phyloP scores from a whole-genome alignment of 106 monocot species.

The Dioscorea dumetorum region DNA sequence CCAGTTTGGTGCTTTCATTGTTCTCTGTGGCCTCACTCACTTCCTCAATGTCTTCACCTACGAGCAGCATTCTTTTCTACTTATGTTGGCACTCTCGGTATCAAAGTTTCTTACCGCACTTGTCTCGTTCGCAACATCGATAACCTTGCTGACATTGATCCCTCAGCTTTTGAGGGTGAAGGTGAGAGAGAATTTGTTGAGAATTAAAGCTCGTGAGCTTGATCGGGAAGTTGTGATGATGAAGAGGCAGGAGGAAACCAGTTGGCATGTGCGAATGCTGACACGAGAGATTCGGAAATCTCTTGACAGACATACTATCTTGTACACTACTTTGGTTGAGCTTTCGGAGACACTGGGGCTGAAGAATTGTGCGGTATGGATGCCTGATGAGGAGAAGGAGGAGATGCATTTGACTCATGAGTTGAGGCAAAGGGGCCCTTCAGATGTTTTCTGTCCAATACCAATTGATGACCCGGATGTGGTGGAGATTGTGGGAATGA shows the following conservation, averaged over 20 bases:
- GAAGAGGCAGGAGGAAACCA: slow-evolving; percentile 24
- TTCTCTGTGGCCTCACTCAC: slow-evolving; percentile 45
- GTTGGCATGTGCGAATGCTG: slow-evolving; percentile 30
- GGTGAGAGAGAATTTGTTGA: slow-evolving; percentile 20
- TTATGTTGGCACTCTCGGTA: slow-evolving; percentile 30
- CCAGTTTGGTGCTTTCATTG: slow-evolving; percentile 41
- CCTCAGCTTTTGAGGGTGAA: slow-evolving; percentile 37
- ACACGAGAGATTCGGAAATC: slow-evolving; percentile 26
- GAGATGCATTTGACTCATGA: slow-evolving; percentile 22
- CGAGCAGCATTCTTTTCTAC: slow-evolving; percentile 34
- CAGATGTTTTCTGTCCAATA: background rate
- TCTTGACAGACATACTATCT: slow-evolving; percentile 21
- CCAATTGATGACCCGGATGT: slow-evolving; percentile 17
- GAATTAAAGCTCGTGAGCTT: slow-evolving; percentile 18
- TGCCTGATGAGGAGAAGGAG: slow-evolving; percentile 12
- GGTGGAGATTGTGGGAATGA: slow-evolving; percentile 3
- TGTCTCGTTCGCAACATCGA: slow-evolving; percentile 37
- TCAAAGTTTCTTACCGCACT: slow-evolving; percentile 47
- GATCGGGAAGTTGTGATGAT: slow-evolving; percentile 17
- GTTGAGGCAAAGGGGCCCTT: slow-evolving; percentile 7
- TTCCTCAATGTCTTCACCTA: slow-evolving; percentile 35
- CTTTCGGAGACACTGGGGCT: slow-evolving; percentile 23
- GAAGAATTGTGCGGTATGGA: slow-evolving; percentile 24
- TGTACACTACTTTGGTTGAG: slow-evolving; percentile 28
- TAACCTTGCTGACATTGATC: slow-evolving; percentile 41